These are phyloP conservation scores for Fusarium continuum DNA, from an alignment of 2,329 filamentous ascomycete species.

Conservation along the genomic window DNA sequence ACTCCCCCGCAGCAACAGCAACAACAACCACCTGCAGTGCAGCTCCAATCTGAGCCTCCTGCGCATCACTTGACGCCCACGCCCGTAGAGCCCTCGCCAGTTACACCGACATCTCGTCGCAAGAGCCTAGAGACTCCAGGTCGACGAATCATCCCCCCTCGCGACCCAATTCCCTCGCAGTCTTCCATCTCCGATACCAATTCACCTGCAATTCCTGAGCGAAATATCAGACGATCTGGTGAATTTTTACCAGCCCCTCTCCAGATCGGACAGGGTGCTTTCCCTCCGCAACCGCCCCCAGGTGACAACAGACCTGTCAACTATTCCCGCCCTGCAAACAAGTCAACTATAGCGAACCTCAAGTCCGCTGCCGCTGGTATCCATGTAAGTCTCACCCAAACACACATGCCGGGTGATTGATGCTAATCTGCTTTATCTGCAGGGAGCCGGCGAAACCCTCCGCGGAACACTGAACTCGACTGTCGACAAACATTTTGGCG, in stretches of 20 bases:
- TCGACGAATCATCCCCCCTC: slow-evolving; percentile 33
- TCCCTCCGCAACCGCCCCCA: neutral
- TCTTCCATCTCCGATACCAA: neutral
- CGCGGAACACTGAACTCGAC: slow-evolving; percentile 40
- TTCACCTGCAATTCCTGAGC: slow-evolving; percentile 31
- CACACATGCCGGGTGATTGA: fast-evolving
- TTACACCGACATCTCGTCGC: slow-evolving; percentile 25
- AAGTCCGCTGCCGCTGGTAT: slow-evolving; percentile 38
- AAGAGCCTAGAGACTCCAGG: slow-evolving; percentile 39
- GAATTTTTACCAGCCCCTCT: slow-evolving; percentile 9
- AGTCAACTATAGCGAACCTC: slow-evolving; percentile 37
- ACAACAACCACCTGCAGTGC: neutral
- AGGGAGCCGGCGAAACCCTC: slow-evolving; percentile 41
- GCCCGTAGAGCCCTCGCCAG: slow-evolving; percentile 1
- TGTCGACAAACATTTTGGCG: slow-evolving; percentile 34
- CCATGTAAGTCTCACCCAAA: slow-evolving; percentile 12
- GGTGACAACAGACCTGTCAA: slow-evolving; percentile 1
- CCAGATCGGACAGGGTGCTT: slow-evolving; percentile 7
- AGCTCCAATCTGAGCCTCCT: neutral
- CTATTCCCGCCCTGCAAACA: slow-evolving; percentile 25
- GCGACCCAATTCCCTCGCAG: slow-evolving; percentile 19
- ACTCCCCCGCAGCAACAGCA: slow-evolving; percentile 3
- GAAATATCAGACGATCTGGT: slow-evolving; percentile 7
- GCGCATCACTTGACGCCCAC: slow-evolving; percentile 9
- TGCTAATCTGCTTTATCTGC: neutral